Base-by-base conservation (phyloP, 2,329 filamentous ascomycete genomes). In the Fusarium sp. region DNA sequence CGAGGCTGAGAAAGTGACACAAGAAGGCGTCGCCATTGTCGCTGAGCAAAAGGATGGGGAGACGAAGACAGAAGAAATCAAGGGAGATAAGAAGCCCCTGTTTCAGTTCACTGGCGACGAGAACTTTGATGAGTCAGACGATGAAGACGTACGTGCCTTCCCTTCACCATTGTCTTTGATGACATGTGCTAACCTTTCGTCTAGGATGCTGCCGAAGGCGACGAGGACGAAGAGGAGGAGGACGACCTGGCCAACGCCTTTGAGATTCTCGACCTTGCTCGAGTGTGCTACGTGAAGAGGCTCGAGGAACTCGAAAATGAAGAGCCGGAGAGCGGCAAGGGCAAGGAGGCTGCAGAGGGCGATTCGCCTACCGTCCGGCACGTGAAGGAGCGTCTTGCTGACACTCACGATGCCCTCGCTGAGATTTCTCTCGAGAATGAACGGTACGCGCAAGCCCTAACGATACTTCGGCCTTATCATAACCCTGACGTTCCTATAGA, bases 381-480 rank as follows among this genome's bases (percentile, higher is more conserved):
- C 64, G 84, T 94, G 76, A 94, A 94, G 80, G 93, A 97, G 80
- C 90, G 94, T 58, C 87, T 98, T 34, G 94, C 94, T 64, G 96
- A 99, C 77, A 97, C 94, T 10, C 94, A 98, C 78, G 94, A 98
- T 77, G 87, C 97, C 57, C 92, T 98, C 66, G 93, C 94, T 11
- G 96, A 99, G 80, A 98, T 99, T 66, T 97, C 92, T n/a, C 85
- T 99, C 28, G 96, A 99, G 82, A 97, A 96, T 72, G 96, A 98
- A 81, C 91, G 92, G 83, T 90, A 81, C 62, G 79, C 66, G 43
- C 19, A 51, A 42, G 9, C 40, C 19, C 19, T 15, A 9, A 43
- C 28, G 39, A 44, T n/a, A 26, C 36, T 31, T 17, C 49, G 51
- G 58, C 28, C 9, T 28, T 56, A 22, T 38, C 39, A 39, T 57